Evolutionary conservation across 768 basidiomycete species (phyloP), one percentile per base, ranked within the genome.

Genomic region (Calocybe cyanea): DNA sequence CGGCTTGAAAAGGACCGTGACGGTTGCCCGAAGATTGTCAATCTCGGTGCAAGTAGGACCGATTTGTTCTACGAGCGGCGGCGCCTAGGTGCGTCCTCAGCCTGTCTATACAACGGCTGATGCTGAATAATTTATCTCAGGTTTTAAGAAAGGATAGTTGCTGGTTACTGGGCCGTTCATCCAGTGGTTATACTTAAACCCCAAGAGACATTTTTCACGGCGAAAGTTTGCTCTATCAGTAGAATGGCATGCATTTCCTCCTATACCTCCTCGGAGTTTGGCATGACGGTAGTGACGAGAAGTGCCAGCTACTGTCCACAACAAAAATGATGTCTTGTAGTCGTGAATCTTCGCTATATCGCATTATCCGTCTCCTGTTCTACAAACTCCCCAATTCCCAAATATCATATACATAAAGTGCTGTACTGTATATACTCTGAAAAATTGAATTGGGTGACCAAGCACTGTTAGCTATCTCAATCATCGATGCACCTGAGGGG

Each of bases 171-270:
- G 6, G 25, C 25, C 11, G 11, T 6, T 11, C 25, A 28, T 28
- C 25, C 11, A 11, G n/a, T n/a, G 2, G 94, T 99, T 17, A 94
- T 99, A 15, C 84, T 94, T 51, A 98, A 98, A 66, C 93, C 91
- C 7, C 93, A 95, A 54, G 96, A 97, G 65, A 75, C 87, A 6
- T 88, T 92, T 9, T 73, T 96, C 46, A 81, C 80, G 5, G 89
- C 95, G 6, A 92, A 98, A 61, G 91, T 96, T 59, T 94, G 96
- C 61, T 73, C 97, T 21, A 94, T 93, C 0, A 94, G 91, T 57
- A 94, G 97, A 21, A 98, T 98, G 96, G 98, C 96, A 3, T 99
- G 96, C 65, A 93, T 92, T 50, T 92, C 93, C 66, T 95, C 92
- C 61, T 70, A 98, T 59, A 99, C 97, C 65, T 72, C 97, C 53